Evolutionary conservation across 805 yeast species (phyloP), one percentile per base, ranked within the genome.

Genomic region (Torulaspora quercuum): DNA sequence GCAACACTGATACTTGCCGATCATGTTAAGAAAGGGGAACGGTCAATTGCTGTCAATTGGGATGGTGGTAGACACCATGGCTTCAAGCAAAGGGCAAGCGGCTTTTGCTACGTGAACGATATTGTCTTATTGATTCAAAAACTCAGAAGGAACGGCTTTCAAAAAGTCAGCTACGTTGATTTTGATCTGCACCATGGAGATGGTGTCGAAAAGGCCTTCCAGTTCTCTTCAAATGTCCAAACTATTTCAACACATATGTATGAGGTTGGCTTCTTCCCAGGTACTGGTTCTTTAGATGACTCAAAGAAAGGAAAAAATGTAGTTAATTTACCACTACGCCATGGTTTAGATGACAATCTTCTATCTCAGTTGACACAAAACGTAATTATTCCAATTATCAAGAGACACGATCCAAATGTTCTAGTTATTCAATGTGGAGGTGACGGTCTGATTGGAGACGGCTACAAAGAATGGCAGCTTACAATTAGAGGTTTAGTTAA

Each of bases 21-120:
- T 5, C 64, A 61, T 48, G 46, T 71, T 3, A 33, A 53, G 1
- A 29, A 14, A 16, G 35, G 32, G n/a, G 38, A 46, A 17, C 65
- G 63, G 25, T 41, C 54, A 7, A 59, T 75, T 1, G 78, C 73
- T 2, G 66, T 83, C 29, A 81, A 81, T 51, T 83, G 88, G 88
- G 74, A 76, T 49, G 94, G 94, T 5, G 94, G 92, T 1, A 59
- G 89, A 31, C 92, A 82, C 52, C 92, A 82, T 57, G 78, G 79
- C 4, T 64, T 60, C 29, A 71, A 70, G 45, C 48, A 68, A 0
- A 61, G 51, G 21, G 83, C 85, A 1, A 68, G 81, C 7, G 90
- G 90, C 2, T 82, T 78, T 50, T 82, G 92, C 51, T 82, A 82
- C 49, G 63, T 80, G 2, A 82, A 82, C 46, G 94, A 83, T 50